Evolutionary conservation across 352 stramenopile species (phyloP), one percentile per base, ranked within the genome.

Genomic region (Thraustotheca clavata): DNA sequence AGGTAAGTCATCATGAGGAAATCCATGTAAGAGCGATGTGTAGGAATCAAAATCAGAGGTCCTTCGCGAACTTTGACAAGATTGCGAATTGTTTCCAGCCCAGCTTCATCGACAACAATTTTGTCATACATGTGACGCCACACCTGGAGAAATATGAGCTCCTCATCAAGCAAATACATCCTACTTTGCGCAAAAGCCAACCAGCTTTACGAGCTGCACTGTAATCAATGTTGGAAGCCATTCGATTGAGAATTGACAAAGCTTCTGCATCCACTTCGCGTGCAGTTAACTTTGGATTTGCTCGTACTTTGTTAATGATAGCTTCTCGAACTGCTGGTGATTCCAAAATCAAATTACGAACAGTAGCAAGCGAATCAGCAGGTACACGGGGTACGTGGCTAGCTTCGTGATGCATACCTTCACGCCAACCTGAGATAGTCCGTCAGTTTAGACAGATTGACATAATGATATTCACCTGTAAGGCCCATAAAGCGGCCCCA

Each of bases 1-100:
- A 94, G 68, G 67, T 91, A 94, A 67, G 81, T 90, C 73, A 94
- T 80, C 49, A 91, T 77, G 55, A 94, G 61, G 34, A 94, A 94
- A 60, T 94, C 84, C 11, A 91, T 74, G 57, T 94, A 94, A 35
- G 80, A 91, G 31, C 84, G 84, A 49, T 94, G 84, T 16, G 84
- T 92, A 39, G 85, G 85, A n/a, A 94, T 79, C 48, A 95, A 72
- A 38, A 95, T 81, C 38, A 93, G 72, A 59, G 76, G 89, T 18
- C 76, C 76, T 35, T 81, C 62, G 22, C 71, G 63, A 1, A 68
- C 69, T 27, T 77, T 63, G 52, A 89, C 69, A 7, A 92, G 50
- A 33, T 88, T 73, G 27, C 85, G 84, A 54, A 94, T 80, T 12
- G 67, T 71, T 36, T 81, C 77, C 7, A 95, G 70, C 3, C 86